These are phyloP conservation scores for Filosporella fistucella DNA, from an alignment of 495 filamentous ascomycete species.

Conservation along the genomic window DNA sequence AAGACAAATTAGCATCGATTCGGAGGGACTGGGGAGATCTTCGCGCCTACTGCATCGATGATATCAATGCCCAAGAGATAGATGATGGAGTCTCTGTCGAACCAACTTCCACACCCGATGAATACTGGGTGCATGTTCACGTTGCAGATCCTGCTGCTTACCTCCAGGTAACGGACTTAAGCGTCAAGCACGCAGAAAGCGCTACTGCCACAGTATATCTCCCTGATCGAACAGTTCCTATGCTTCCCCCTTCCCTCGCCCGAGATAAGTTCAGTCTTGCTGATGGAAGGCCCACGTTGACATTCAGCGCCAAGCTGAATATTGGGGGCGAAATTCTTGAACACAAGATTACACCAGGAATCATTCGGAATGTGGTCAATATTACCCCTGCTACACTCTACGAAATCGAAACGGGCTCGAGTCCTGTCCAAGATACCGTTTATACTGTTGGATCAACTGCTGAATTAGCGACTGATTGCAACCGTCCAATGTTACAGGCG, in stretches of 20 bases:
- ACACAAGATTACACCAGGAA: conserved; percentile 64
- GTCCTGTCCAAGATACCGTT: not conserved
- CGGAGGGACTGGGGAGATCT: conserved; percentile 68
- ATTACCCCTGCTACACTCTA: conserved; percentile 52
- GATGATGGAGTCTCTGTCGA: conserved; percentile 89
- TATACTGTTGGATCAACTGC: conserved; percentile 1
- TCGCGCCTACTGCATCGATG: conserved; percentile 82
- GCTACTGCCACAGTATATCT: conserved; percentile 67
- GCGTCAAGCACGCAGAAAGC: conserved; percentile 61
- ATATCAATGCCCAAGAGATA: conserved; percentile 64
- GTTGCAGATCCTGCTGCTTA: conserved; percentile 93
- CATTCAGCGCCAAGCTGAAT: conserved; percentile 72
- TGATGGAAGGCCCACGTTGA: conserved; percentile 63
- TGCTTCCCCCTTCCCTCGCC: conserved; percentile 62
- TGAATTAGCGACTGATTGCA: not conserved
- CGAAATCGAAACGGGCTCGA: not conserved
- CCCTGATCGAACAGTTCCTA: conserved; percentile 65
- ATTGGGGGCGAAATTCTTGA: conserved; percentile 63
- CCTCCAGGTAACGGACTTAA: conserved; percentile 48
- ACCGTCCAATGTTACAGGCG: conserved; percentile 1
- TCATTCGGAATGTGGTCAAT: conserved; percentile 65
- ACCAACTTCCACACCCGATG: conserved; percentile 44
- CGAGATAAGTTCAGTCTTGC: conserved; percentile 64
- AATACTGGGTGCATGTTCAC: conserved; percentile 85
- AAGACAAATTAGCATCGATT: conserved; percentile 53